Evolutionary conservation across 2,329 filamentous ascomycete genomes (phyloP).

Genomic region (Diaporthe capsici): DNA sequence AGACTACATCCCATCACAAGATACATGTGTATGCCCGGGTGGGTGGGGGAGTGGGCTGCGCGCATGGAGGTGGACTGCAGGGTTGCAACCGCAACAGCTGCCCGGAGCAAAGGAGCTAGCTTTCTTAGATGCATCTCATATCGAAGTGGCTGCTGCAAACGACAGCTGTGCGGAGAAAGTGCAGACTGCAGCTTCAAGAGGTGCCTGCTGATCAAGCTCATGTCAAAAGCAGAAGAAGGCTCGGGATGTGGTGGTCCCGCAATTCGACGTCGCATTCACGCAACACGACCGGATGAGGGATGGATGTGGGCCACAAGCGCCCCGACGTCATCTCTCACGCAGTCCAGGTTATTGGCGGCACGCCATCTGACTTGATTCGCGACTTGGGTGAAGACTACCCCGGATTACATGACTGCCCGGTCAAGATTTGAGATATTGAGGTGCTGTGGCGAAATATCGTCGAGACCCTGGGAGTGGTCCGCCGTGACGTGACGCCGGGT

Average conservation of each 20-base stretch:
- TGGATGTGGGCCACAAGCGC: conserved; percentile 3
- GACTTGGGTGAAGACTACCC: not conserved
- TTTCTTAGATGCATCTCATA: not conserved
- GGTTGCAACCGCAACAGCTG: not conserved
- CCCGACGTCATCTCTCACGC: conserved; percentile 8
- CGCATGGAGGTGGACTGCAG: not conserved
- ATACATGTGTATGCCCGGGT: not conserved
- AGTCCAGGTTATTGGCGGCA: not conserved
- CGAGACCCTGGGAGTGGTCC: not conserved
- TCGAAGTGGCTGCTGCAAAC: not conserved
- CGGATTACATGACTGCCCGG: not conserved
- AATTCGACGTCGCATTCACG: conserved; percentile 19
- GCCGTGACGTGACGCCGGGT: not conserved
- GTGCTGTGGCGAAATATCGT: conserved; percentile 11
- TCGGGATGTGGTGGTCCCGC: conserved; percentile 22
- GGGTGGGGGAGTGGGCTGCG: not conserved
- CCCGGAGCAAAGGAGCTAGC: not conserved
- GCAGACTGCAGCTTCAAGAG: not conserved
- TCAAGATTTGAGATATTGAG: not conserved
- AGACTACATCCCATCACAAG: not conserved
- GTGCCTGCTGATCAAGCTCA: not conserved
- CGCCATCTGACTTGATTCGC: not conserved
- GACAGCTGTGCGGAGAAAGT: too few species aligned
- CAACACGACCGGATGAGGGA: conserved; percentile 8
- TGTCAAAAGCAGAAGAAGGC: not conserved